Evolutionary conservation across 208 protist genomes (phyloP), one percentile per base, ranked within the genome.

Genomic region (Crithidia expoeki): DNA sequence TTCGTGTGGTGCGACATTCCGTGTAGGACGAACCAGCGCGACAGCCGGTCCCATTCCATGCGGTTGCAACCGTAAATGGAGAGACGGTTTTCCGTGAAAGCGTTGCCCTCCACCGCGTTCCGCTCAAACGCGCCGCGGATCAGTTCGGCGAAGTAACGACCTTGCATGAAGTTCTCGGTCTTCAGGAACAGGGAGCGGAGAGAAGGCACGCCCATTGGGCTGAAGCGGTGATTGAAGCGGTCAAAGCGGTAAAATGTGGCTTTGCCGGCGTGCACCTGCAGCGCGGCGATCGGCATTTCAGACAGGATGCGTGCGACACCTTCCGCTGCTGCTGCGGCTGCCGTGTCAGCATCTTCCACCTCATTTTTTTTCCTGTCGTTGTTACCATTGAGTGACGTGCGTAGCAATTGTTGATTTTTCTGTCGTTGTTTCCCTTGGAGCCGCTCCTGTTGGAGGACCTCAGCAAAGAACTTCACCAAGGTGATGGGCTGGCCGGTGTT

Each of bases 1-100:
- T 98, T 97, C 57, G 99, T 98, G 19, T 74, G 74, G 60, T 94
- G 96, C 32, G 87, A 88, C 73, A 99, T 81, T 33, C 89, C 79
- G 76, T 99, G 90, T 50, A 90, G 74, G 55, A 87, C 76, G 46
- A 93, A 87, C 90, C 93, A 97, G 17, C 74, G 52, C 33, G 90
- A 79, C 33, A 97, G 80, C 7, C 71, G 62, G 27, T 87, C 79
- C 89, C 93, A 97, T 73, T 97, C 92, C 21, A 66, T 40, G 32
- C 34, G 57, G 5, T 49, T 17, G 27, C 81, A 73, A 10, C 92
- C 93, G 70, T 94, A 95, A 51, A 97, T 90, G 71, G 93, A 94
- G 32, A 97, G 74, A 6, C 90, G 88, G 72, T 93, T 91, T 72
- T 97, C 90, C 0, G 88, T 92, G 71, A 91, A 94, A 38, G 73